A percentile compares a stretch with the other conserved stretches of the same genome.
phyloP scores from a whole-genome alignment of 2,329 filamentous ascomycete genomes.

The Colletotrichum godetiae region DNA sequence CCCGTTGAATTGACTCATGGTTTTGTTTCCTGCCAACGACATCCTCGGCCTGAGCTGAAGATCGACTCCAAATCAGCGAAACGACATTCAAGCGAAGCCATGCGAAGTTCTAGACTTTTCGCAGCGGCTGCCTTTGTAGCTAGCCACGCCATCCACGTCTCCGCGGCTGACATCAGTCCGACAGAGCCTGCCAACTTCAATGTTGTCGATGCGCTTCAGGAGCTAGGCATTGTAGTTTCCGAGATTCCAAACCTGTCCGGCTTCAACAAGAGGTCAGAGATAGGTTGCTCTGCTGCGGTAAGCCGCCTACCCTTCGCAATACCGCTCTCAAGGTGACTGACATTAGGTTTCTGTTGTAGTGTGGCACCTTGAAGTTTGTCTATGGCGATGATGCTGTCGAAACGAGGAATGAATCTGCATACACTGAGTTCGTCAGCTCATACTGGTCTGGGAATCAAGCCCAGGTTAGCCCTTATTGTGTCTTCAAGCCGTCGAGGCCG shows the following conservation, averaged over 20 bases:
- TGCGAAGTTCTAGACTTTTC: neutral
- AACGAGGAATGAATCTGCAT: neutral
- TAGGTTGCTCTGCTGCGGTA: constrained; percentile 19
- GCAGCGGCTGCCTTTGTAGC: neutral
- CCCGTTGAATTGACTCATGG: no score
- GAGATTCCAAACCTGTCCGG: constrained; percentile 24
- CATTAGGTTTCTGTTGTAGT: neutral
- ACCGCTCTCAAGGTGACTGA: neutral
- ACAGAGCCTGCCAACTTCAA: constrained; percentile 33
- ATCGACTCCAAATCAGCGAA: no score
- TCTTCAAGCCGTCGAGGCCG: constrained; percentile 40
- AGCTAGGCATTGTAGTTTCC: constrained; percentile 33
- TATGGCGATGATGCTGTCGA: constrained; percentile 32
- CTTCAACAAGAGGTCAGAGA: neutral
- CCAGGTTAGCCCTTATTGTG: constrained; percentile 37
- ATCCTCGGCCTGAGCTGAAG: no score
- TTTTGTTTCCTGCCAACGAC: no score
- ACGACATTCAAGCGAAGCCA: neutral
- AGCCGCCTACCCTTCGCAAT: neutral
- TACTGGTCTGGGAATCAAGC: constrained; percentile 35
- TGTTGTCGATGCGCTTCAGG: constrained; percentile 30
- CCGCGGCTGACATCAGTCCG: neutral
- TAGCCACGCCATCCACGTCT: neutral
- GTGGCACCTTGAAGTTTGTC: constrained; percentile 6
- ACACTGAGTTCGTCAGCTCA: constrained; percentile 15